Base-by-base conservation (phyloP, 805 yeast species). In the Lachancea quebecensis region DNA sequence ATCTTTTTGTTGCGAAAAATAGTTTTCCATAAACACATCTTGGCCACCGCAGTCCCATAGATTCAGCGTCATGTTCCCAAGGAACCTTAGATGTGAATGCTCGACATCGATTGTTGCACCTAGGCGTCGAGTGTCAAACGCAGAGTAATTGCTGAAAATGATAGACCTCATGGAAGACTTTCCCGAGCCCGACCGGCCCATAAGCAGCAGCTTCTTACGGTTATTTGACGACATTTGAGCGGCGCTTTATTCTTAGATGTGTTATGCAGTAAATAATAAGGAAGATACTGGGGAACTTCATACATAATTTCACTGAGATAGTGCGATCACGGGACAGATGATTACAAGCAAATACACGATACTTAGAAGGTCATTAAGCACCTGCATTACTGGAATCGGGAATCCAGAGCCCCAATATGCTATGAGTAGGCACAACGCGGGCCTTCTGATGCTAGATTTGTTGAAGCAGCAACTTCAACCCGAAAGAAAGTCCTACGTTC, bases 91-190 rank as follows among this genome's bases (percentile, higher is more conserved):
- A 66, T 91, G 96, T 2, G 97, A 88, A 60, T 93, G 96, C 60
- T 93, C 99, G n/a, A 93, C 97, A 60, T 93, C 99, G 46, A 93
- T 90, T 0, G 99, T 93, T 10, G 99, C 98, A 1, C 98, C 98
- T 11, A 93, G 67, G 47, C 98, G 73, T 51, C 98, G 75, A 2
- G 99, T 93, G 61, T 93, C 99, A 60, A 91, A 86, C 0, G 99
- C 99, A 1, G 96, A 86, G 65, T 93, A 93, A 60, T 93, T 93
- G 56, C 95, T 82, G 65, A 93, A 93, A 53, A 93, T 93, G 50
- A 93, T 91, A 38, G 95, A 87, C 56, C 98, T 74, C 99, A 93
- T 93, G 1, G 97, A 89, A 2, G 96, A 88, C 64, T 93, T 93
- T 1, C 99, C 99, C 4, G 96, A 87, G 37, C 99, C 98, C 25